Conservation (phyloP, 1,139 yeast species). For the Hyphopichia wangnamkhiaoensis region DNA sequence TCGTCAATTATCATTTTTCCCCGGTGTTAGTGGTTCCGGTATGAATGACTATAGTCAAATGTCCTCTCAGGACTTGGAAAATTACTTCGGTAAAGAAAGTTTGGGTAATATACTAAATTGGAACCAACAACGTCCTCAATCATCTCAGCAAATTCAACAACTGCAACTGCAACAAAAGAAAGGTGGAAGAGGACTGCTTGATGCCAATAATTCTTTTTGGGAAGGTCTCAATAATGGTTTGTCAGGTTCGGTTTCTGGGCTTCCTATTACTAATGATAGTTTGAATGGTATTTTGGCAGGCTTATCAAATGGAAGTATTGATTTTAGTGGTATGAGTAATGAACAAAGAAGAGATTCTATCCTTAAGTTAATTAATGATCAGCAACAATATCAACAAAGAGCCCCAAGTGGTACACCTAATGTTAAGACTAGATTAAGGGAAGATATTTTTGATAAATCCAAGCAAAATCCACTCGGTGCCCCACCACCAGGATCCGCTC, state of each 20-base stretch:
- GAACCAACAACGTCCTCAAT: slow-evolving; percentile 18
- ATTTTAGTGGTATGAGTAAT: slow-evolving; percentile 41
- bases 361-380: slow-evolving; percentile 38
- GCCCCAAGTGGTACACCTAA: slow-evolving; percentile 11
- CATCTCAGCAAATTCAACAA: slow-evolving; percentile 9
- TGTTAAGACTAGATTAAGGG: slow-evolving; percentile 29
- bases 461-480: not conserved
- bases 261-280: slow-evolving; percentile 28
- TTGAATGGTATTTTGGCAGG: slow-evolving; percentile 40
- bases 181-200: slow-evolving; percentile 29
- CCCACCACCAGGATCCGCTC: not conserved
- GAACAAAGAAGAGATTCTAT: slow-evolving; percentile 48
- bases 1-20: slow-evolving; percentile 10
- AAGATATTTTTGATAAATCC: slow-evolving; percentile 42
- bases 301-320: slow-evolving; percentile 41
- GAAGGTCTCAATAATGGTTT: slow-evolving; percentile 22
- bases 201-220: slow-evolving; percentile 25
- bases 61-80: slow-evolving; percentile 44
- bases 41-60: slow-evolving; percentile 24
- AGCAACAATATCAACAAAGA: slow-evolving; percentile 20
- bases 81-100: slow-evolving; percentile 45
- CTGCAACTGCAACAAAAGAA: slow-evolving; percentile 9
- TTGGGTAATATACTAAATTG: slow-evolving; percentile 35
- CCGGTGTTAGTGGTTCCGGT: slow-evolving; percentile 13
- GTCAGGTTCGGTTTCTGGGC: slow-evolving; percentile 31